Base-by-base conservation (phyloP, 83 land plant species). In the Isoetes engelmannii region DNA sequence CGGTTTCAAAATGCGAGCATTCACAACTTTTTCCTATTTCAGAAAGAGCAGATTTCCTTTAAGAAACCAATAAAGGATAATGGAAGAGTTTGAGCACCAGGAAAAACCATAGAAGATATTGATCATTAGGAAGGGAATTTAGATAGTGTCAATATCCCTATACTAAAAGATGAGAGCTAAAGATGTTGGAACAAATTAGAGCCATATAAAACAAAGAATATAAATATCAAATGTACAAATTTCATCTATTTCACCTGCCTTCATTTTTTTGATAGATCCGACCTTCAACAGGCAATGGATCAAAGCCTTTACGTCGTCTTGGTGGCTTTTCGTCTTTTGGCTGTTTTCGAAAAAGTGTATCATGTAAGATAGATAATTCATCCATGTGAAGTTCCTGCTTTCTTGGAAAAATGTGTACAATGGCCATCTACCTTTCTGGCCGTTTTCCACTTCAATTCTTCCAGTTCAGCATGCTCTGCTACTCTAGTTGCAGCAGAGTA, bases 191-290 rank as follows among this genome's bases (percentile, higher is more conserved):
- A 28, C 0, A 28, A 28, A 28, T 28, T 28, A 28, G 37, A 28
- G 37, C 37, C 37, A 2, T 28, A 28, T 28, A 28, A 28, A 28
- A 28, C 37, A 28, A 28, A 28, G 2, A 2, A 28, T 3, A 15
- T 51, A 12, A 12, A 51, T 51, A 15, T 51, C 55, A 12, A 51
- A 12, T 12, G 0, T 1, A 12, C 0, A 51, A 12, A 12, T 12
- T 51, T 12, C 17, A 51, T 51, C 15, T 51, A 18, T 8, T 42
- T 59, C 60, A 78, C 81, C 75, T 70, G 7, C 81, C 81, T 61
- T 78, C 81, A 57, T 78, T 78, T 51, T 69, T 78, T 45, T 78
- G 81, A 65, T 78, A 78, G 47, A 78, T 69, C 9, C 81, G 70
- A 44, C 81, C 81, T 44, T 73, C 77, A 5, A 6, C 47, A 43